phyloP scores from a whole-genome alignment of 192 early-diverging fungal genomes.

The Coemansia sp. region DNA sequence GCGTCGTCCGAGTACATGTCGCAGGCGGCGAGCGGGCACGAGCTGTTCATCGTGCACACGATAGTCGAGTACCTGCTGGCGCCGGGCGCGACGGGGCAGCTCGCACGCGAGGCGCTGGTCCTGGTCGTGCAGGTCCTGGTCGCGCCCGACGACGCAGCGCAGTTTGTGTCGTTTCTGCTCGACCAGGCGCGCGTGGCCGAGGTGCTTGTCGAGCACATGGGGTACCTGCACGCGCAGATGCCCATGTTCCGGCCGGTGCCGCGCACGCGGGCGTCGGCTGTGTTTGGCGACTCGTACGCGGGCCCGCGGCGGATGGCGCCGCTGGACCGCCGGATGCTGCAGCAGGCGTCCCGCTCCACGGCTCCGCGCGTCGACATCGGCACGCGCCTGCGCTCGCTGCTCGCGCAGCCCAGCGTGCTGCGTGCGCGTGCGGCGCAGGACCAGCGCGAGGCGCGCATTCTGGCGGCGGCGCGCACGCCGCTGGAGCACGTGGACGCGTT shows the following conservation, averaged over 20 bases:
- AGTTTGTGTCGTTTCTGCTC: constrained; percentile 28
- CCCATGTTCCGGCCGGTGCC: constrained; percentile 38
- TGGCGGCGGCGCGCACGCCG: constrained; percentile 10
- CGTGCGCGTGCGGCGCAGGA: constrained; percentile 26
- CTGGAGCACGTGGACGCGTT: constrained; percentile 44
- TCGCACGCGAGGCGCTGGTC: constrained; percentile 48
- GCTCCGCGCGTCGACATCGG: background rate
- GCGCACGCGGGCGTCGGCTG: constrained; percentile 17
- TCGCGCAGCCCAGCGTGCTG: constrained; percentile 11
- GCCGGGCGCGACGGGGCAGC: constrained; percentile 33
- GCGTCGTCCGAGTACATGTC: constrained; percentile 7
- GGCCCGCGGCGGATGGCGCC: constrained; percentile 21
- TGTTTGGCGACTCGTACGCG: constrained; percentile 20
- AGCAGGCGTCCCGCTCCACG: background rate
- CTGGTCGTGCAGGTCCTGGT: constrained; percentile 39
- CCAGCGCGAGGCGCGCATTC: constrained; percentile 19
- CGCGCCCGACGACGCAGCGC: constrained; percentile 25
- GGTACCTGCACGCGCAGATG: constrained; percentile 40
- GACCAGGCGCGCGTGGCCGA: constrained; percentile 37
- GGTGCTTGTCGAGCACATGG: constrained; percentile 43
- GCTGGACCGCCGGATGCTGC: constrained; percentile 11
- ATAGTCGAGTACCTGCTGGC: constrained; percentile 47
- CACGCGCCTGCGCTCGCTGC: constrained; percentile 16
- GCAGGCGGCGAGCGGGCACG: constrained; percentile 34
- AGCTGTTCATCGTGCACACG: constrained; percentile 40